These are phyloP conservation scores for Caryopteris hybrid DNA, from an alignment of 305 asterid species.

Conservation along the genomic window DNA sequence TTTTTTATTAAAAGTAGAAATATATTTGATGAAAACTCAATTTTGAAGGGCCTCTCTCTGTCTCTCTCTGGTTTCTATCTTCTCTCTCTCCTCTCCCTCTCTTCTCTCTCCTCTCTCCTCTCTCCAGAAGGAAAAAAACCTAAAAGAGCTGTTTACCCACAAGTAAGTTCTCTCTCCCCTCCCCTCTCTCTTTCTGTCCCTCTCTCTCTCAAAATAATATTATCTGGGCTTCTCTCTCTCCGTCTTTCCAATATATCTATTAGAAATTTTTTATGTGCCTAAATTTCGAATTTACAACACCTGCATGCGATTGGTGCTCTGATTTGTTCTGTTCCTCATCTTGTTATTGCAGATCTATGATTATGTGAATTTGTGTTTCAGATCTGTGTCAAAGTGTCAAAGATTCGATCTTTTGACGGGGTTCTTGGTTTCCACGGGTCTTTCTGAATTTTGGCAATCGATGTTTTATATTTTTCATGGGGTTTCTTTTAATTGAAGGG, in stretches of 20 bases:
- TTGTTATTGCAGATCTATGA: slow-evolving; percentile 42
- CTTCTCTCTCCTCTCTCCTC: slow-evolving; percentile 44
- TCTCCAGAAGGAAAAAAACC: slow-evolving; percentile 59
- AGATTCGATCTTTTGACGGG: slow-evolving; percentile 30
- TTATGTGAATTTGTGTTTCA: slow-evolving; percentile 17
- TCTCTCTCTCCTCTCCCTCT: slow-evolving; percentile 29
- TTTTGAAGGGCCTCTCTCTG: slow-evolving; percentile 31
- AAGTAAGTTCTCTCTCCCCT: slow-evolving; percentile 60
- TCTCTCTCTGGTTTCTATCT: slow-evolving; percentile 35
- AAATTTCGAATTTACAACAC: background rate
- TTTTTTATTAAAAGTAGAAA: slow-evolving; percentile 22
- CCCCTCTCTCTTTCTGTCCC: slow-evolving; percentile 28
- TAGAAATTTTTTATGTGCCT: slow-evolving; percentile 4
- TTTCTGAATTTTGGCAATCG: background rate
- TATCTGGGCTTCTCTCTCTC: slow-evolving; percentile 35
- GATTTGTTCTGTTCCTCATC: slow-evolving; percentile 17
- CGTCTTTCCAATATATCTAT: slow-evolving; percentile 22
- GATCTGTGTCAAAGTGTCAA: slow-evolving; percentile 39
- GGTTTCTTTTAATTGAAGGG: slow-evolving; percentile 1
- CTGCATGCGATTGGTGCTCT: slow-evolving; percentile 24
- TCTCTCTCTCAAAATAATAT: slow-evolving; percentile 27
- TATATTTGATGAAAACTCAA: slow-evolving; percentile 34
- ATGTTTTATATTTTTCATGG: slow-evolving; percentile 1
- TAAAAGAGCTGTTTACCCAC: slow-evolving; percentile 81
- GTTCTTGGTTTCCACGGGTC: slow-evolving; percentile 17